These are phyloP conservation scores for Benincasa hispida DNA, from an alignment of 306 rosid species.

Conservation along the genomic window DNA sequence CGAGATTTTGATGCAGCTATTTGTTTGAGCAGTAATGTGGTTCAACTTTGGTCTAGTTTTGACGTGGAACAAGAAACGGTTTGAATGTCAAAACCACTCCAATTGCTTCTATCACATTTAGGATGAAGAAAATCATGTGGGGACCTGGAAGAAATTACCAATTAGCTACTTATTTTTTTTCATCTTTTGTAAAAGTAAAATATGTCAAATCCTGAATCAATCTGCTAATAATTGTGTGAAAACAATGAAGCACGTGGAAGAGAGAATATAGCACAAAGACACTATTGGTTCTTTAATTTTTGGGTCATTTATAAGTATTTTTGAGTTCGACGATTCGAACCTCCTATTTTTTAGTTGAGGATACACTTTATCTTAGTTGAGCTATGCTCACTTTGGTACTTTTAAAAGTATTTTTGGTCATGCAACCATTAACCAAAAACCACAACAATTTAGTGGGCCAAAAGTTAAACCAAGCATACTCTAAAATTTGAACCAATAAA, in stretches of 20 bases:
- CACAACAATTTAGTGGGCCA: background rate
- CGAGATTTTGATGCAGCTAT: background rate
- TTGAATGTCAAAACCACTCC: constrained; percentile 40
- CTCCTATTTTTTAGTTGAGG: too few species aligned
- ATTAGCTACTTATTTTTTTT: background rate
- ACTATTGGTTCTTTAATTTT: too few species aligned
- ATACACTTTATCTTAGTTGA: too few species aligned
- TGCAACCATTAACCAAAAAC: too few species aligned
- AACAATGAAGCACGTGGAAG: too few species aligned
- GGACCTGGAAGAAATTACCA: constrained; percentile 19
- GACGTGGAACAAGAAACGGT: constrained; percentile 6
- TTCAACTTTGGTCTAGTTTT: background rate
- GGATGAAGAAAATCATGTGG: constrained; percentile 32
- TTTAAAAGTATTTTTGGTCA: background rate
- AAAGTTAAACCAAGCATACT: background rate
- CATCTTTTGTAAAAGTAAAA: background rate
- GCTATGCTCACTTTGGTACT: too few species aligned
- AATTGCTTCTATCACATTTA: constrained; percentile 25
- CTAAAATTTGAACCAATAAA: background rate
- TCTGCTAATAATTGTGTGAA: background rate
- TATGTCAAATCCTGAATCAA: background rate
- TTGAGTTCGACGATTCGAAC: too few species aligned
- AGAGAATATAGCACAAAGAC: too few species aligned
- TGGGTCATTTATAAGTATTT: too few species aligned
- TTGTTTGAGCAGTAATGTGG: background rate